phyloP scores from a whole-genome alignment of 179 eudicot species.

The Sideroxylon spinosum region DNA sequence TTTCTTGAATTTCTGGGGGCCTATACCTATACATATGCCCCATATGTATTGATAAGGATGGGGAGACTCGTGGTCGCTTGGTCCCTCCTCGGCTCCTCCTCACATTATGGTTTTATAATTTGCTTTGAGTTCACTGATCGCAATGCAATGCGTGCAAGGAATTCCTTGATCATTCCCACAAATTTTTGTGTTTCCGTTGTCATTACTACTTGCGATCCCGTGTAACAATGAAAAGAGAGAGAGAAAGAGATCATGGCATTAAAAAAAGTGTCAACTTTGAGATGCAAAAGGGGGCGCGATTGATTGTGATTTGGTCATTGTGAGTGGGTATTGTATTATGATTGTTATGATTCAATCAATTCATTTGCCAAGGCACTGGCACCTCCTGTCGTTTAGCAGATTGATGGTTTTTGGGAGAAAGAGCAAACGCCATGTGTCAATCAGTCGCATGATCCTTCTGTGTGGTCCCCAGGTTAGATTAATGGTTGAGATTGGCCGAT shows the following conservation, averaged over 20 bases:
- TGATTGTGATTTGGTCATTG: background rate
- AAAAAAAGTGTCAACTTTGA: too few species aligned
- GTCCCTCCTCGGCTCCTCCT: too few species aligned
- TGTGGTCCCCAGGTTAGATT: too few species aligned
- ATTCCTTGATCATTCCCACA: background rate
- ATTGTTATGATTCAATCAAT: background rate
- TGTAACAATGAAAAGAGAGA: too few species aligned
- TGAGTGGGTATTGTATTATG: background rate
- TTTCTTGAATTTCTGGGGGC: conserved; percentile 2
- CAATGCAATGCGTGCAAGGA: background rate
- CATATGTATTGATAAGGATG: background rate
- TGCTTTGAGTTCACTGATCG: background rate
- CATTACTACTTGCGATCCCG: background rate
- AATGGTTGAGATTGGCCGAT: too few species aligned
- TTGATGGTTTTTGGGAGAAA: background rate
- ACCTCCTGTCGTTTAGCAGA: background rate
- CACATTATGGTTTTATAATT: too few species aligned
- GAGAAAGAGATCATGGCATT: too few species aligned
- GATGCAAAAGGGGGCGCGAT: too few species aligned
- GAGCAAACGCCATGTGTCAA: too few species aligned
- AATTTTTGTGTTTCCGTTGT: background rate
- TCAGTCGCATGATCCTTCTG: too few species aligned
- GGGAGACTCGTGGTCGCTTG: too few species aligned
- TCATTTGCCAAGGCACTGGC: background rate
- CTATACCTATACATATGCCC: too few species aligned